Evolutionary conservation across 2,329 filamentous ascomycete species (phyloP), one percentile per base, ranked within the genome.

Genomic region (Pleoardoris graminearum): DNA sequence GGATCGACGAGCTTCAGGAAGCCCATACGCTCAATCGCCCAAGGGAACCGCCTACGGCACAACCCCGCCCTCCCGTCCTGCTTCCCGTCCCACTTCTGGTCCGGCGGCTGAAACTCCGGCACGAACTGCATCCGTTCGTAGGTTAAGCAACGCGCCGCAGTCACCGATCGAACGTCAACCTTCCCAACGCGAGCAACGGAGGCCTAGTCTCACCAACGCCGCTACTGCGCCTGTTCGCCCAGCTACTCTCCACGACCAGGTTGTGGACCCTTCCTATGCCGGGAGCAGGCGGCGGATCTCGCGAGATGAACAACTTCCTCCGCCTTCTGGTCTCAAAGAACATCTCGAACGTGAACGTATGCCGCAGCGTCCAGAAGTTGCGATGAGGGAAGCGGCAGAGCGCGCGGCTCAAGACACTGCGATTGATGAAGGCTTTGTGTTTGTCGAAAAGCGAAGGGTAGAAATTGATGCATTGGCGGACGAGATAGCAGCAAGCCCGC

Each of bases 401-500:
- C 80, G 82, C 39, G 88, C 87, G 3, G 91, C 90, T 2, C 90
- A 96, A 64, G 93, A 97, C 59, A 86, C 95, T 43, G 89, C 89
- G 1, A 89, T 96, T 63, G 92, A 96, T 69, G 85, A 93, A 59
- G 94, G 97, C 60, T 99, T 97, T 65, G 93, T 99, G 17, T 81
- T 97, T 22, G 90, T 99, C 11, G 94, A 99, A 76, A 96, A 97
- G 77, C 86, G 88, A 59, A 89, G 91, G 17, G 92, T 99, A 10
- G 93, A 97, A 72, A 93, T 99, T 45, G 97, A 99, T 71, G 94
- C 94, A 2, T 88, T 99, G 66, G 94, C 94, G 19, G 94, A 99
- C 73, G 93, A 97, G 74, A 79, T 99, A 68, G 92, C 91, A 38
- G 89, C 91, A 47, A 93, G 89, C 66, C 89, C 89, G 42, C 85